Conservation (phyloP, 768 basidiomycete genomes). For the Termitomyces titanicus region DNA sequence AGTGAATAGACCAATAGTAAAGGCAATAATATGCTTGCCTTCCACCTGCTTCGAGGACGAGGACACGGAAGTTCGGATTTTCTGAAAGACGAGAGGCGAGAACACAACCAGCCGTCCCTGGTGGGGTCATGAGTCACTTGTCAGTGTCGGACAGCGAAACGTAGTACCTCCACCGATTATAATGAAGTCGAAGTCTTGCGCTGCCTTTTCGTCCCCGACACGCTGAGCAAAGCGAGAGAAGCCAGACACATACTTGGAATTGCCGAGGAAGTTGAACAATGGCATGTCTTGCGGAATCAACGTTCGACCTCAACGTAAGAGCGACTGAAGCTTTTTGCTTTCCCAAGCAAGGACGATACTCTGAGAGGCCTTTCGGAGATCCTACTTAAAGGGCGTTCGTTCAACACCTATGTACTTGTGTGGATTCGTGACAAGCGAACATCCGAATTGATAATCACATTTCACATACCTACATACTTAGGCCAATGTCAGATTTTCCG, state of each 20-base stretch:
- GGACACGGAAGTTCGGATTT: conserved; percentile 47
- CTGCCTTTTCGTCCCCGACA: conserved; percentile 4
- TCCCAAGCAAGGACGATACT: no score
- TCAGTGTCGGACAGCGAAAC: background rate
- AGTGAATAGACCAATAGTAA: background rate
- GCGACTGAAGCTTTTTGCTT: background rate
- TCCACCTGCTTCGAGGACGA: conserved; percentile 56
- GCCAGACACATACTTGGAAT: conserved; percentile 18
- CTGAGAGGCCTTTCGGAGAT: no score
- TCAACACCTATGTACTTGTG: no score
- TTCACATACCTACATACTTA: no score
- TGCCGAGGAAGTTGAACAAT: conserved; percentile 1
- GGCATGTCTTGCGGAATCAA: background rate
- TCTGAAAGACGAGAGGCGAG: conserved; percentile 58
- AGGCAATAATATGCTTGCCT: conserved; percentile 38
- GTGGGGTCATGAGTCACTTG: background rate
- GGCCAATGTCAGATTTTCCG: no score
- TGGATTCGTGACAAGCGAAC: no score
- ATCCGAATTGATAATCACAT: no score
- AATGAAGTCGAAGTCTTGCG: conserved; percentile 42
- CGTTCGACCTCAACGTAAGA: background rate
- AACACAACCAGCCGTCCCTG: conserved; percentile 61
- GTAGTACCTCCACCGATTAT: conserved; percentile 50
- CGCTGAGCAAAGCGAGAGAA: conserved; percentile 18
- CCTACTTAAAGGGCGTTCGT: no score